phyloP scores from a whole-genome alignment of 306 rosid species.

The Carpinus fangiana region DNA sequence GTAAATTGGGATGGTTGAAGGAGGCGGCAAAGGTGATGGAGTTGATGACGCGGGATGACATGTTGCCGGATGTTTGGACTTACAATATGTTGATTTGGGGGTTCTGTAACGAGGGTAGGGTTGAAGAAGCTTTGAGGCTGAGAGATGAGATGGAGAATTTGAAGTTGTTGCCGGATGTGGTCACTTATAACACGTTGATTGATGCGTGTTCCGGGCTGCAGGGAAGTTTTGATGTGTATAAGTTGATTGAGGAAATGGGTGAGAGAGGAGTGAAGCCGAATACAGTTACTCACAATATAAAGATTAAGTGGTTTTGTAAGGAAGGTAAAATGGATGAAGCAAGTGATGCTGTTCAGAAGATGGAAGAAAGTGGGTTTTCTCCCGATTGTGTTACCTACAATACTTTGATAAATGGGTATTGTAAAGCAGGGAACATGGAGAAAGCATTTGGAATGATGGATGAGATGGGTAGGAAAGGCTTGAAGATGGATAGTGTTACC shows the following conservation, averaged over 20 bases:
- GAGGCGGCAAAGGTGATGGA: conserved; percentile 70
- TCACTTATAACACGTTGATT: conserved; percentile 84
- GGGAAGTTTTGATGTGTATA: conserved; percentile 42
- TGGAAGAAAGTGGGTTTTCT: conserved; percentile 69
- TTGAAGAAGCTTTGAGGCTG: conserved; percentile 67
- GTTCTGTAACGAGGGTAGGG: conserved; percentile 65
- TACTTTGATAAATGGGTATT: conserved; percentile 65
- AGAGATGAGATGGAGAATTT: conserved; percentile 69
- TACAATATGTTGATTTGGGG: conserved; percentile 72
- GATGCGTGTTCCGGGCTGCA: conserved; percentile 59
- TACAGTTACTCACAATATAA: conserved; percentile 69
- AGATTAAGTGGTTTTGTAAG: conserved; percentile 79
- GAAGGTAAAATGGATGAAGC: conserved; percentile 79
- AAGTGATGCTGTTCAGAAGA: conserved; percentile 33
- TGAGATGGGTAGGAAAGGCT: conserved; percentile 67
- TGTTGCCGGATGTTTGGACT: conserved; percentile 78
- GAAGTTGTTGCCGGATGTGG: conserved; percentile 63
- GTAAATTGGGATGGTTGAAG: conserved; percentile 69
- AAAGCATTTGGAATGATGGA: conserved; percentile 73
- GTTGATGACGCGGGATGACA: conserved; percentile 51
- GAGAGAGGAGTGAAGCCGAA: conserved; percentile 55
- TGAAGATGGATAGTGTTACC: conserved; percentile 60
- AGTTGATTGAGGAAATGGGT: conserved; percentile 64
- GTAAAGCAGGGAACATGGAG: conserved; percentile 68
- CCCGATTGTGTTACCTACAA: conserved; percentile 73